Base-by-base conservation (phyloP, 2,329 filamentous ascomycete genomes). In the Cladophialophora psammophila region DNA sequence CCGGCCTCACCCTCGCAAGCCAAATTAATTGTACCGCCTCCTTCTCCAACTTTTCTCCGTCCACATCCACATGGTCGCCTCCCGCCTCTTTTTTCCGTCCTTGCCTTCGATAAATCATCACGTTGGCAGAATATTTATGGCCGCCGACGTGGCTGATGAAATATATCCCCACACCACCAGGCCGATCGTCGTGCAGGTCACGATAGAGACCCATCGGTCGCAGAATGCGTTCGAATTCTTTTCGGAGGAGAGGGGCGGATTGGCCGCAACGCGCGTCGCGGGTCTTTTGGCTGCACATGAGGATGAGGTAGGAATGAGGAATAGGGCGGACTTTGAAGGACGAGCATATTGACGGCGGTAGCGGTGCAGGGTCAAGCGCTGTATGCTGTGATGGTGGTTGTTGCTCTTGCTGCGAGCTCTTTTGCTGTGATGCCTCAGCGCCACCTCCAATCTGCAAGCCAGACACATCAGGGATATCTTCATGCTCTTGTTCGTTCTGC, bases 141-240 rank as follows among this genome's bases (percentile, higher is more conserved):
- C 95, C 95, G 34, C 95, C 95, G 2, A 97, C 93, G 76, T 99
- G 95, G 72, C 89, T 94, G 76, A 98, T 96, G 77, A 97, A 98
- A 64, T 71, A 71, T 71, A 99, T 92, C 0, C 93, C 94, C 5
- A 97, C 94, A 12, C 95, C 95, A 10, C 94, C 94, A 0, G 94
- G 93, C 65, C 95, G 83, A 78, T 93, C 89, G 77, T 99, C 95
- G 76, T 96, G 88, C 55, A 95, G 81, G 76, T 98, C 94, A 35
- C 95, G 89, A 78, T 91, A 94, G 20, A 99, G 81, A 0, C 93
- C 94, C 12, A 96, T 83, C 1, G 92, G 91, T 0, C 93, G 89
- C 40, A 98, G 85, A 77, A 97, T 93, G 1, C 94, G 87, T 82
- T 97, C 93, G 63, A 99, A 87, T 80, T 98, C 95, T 74, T 90